These are phyloP conservation scores for Plasmodium coatneyi DNA, from an alignment of 169 alveolate genomes.

Conservation along the genomic window DNA sequence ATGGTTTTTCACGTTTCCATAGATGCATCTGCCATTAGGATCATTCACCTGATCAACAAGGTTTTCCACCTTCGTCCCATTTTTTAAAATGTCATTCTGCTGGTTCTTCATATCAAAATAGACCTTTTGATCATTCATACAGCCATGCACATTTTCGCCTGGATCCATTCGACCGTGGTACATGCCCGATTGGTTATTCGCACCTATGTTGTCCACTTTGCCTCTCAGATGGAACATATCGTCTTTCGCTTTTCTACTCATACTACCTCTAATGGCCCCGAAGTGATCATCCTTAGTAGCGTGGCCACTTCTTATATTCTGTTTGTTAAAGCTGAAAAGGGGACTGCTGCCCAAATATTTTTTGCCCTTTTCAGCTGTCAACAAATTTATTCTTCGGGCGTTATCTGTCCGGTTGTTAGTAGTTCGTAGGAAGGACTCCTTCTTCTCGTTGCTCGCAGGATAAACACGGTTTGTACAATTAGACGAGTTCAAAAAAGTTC, in stretches of 20 bases:
- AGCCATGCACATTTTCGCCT: neutral
- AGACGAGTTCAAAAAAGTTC: neutral
- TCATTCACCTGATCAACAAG: neutral
- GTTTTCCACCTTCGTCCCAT: constrained; percentile 1
- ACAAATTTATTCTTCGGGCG: constrained; percentile 1
- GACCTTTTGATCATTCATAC: constrained; percentile 3
- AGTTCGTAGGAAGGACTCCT: neutral
- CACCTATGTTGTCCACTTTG: neutral
- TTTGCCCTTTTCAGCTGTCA: neutral
- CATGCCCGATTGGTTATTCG: neutral
- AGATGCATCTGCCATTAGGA: neutral
- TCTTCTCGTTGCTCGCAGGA: neutral
- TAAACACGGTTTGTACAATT: neutral
- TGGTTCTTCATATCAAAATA: neutral
- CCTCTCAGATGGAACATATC: neutral
- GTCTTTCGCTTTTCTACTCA: constrained; percentile 11
- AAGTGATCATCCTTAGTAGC: neutral
- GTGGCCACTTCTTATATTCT: constrained; percentile 12
- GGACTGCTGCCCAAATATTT: neutral
- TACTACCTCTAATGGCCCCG: neutral
- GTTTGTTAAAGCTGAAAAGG: neutral
- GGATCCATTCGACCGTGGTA: neutral
- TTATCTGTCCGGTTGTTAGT: constrained; percentile 9
- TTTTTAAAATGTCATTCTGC: constrained; percentile 3
- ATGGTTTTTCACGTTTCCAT: neutral